Evolutionary conservation across 768 basidiomycete species (phyloP), one percentile per base, ranked within the genome.

Genomic region (Macrocybe gigantea): DNA sequence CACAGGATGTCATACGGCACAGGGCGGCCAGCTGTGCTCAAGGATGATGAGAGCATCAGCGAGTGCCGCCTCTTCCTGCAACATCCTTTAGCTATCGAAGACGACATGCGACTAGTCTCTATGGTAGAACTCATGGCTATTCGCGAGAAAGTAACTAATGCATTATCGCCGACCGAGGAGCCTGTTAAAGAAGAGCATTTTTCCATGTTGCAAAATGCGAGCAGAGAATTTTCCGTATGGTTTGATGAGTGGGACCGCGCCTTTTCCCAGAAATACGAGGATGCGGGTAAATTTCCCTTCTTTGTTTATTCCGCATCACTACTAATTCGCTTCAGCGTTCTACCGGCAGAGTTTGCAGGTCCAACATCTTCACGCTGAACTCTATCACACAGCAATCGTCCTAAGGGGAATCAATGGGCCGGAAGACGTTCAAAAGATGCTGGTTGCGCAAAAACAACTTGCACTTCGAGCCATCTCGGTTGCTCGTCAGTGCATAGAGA

Each of bases 31-130:
- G 90, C 93, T 0, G 91, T 96, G 39, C 70, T 96, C 30, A 88
- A 89, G 58, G 91, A 95, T 51, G 93, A 97, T 56, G 93, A 94
- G 61, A 87, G 90, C 44, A 93, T 97, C 49, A 77, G 74, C 58
- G 80, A 88, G 51, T 91, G 88, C 55, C 81, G 86, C 33, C 70
- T 83, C 39, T 73, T 97, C 13, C 68, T 96, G 15, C 81, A 83
- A 53, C 93, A 96, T 62, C 93, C 93, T 34, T 68, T 95, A 30
- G 79, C 90, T 10, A 88, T 95, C 50, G 85, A 91, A 58, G 93
- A 95, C 54, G 93, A 97, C 58, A 93, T 92, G 80, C 85, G 93
- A 49, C 79, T 97, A 10, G 89, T 96, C 9, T 94, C 93, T 3
- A 94, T 91, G 2, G 92, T 97, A 29, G 93, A 97, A 59, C 75